A percentile compares a stretch with the other conserved stretches of the same genome.
Conservation (phyloP, 2,329 filamentous ascomycete genomes). For the Fusarium mangiferae region DNA sequence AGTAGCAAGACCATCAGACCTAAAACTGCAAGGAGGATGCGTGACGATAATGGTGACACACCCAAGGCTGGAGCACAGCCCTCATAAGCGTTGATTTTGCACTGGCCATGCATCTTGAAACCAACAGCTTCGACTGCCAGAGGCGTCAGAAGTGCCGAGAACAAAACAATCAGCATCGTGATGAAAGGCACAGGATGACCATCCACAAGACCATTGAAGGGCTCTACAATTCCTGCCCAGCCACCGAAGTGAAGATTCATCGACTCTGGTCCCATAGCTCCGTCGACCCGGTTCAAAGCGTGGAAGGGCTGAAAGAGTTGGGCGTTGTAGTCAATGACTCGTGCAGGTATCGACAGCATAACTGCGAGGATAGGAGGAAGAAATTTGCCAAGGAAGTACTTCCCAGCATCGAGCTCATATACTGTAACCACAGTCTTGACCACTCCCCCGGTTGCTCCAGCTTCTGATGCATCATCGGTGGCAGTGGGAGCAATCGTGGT, state of each 20-base stretch:
- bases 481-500: conserved; percentile 25
- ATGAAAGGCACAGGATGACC: conserved; percentile 44
- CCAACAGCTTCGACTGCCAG: conserved; percentile 41
- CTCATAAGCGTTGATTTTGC: conserved; percentile 28
- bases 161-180: conserved; percentile 42
- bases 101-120: conserved; percentile 42
- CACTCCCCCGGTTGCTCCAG: conserved; percentile 8
- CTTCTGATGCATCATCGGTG: conserved; percentile 4
- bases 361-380: conserved; percentile 55
- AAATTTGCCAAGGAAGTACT: conserved; percentile 56
- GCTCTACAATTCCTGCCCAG: conserved; percentile 49
- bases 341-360: conserved; percentile 53
- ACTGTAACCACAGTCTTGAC: conserved; percentile 27
- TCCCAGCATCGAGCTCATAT: conserved; percentile 31
- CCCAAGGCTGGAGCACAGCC: conserved; percentile 41
- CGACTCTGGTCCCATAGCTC: conserved; percentile 54
- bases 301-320: conserved; percentile 59
- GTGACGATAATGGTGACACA: conserved; percentile 33
- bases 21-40: conserved; percentile 33
- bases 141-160: conserved; percentile 36
- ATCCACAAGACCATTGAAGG: conserved; percentile 47
- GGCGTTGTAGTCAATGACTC: conserved; percentile 56
- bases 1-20: conserved; percentile 34
- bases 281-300: conserved; percentile 52
- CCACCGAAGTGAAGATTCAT: conserved; percentile 56